Evolutionary conservation across 2,329 filamentous ascomycete genomes (phyloP).

Genomic region (Diplodia sapinea): DNA sequence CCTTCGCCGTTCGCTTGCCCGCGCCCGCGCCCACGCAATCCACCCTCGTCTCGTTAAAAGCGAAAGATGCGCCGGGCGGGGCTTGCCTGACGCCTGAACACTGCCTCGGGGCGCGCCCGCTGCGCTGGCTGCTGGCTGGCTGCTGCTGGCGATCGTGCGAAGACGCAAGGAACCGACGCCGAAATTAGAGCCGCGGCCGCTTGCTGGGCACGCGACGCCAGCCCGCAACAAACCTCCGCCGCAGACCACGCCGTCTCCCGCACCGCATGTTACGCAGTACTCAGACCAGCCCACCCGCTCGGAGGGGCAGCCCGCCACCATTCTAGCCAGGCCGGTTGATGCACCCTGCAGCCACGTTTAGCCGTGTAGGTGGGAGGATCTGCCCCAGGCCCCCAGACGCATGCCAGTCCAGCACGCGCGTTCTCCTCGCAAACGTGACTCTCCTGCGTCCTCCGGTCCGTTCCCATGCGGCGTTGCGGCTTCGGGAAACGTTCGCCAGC

Average conservation of each 20-base stretch:
- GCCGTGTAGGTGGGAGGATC: constrained; percentile 15
- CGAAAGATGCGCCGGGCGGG: neutral
- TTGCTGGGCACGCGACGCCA: neutral
- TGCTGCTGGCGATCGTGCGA: constrained; percentile 6
- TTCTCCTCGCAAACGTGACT: neutral
- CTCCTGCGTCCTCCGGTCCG: neutral
- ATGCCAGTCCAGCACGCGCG: neutral
- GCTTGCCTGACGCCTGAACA: neutral
- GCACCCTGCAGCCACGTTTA: constrained; percentile 30
- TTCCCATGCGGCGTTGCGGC: constrained; percentile 3
- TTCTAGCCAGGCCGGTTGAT: constrained; percentile 14
- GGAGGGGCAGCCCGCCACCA: too few species aligned
- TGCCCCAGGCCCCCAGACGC: constrained; percentile 7
- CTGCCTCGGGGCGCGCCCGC: neutral
- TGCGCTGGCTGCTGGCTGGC: constrained; percentile 5
- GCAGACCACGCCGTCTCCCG: too few species aligned
- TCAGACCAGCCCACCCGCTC: too few species aligned
- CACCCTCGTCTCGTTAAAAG: neutral
- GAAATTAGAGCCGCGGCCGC: constrained; percentile 13
- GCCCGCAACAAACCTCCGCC: neutral
- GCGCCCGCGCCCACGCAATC: neutral
- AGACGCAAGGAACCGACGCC: constrained; percentile 19
- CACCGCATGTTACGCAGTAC: too few species aligned
- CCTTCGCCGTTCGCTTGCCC: constrained; percentile 15
- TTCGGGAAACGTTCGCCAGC: neutral